These are phyloP conservation scores for Paecilomyces variotii DNA, from an alignment of 2,329 filamentous ascomycete species.

Conservation along the genomic window DNA sequence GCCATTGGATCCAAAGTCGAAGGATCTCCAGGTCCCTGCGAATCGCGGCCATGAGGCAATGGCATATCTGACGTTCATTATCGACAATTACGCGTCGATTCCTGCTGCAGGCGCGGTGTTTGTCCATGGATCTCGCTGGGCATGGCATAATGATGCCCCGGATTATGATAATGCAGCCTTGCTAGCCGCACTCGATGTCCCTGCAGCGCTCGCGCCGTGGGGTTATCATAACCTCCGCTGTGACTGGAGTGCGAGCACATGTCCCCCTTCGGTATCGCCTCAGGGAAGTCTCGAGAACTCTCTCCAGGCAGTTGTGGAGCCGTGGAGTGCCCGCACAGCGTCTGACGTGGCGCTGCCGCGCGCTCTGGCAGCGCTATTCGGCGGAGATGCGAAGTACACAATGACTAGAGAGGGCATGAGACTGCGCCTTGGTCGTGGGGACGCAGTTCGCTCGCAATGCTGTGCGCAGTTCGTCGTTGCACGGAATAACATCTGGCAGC, in stretches of 20 bases:
- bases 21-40: conserved; percentile 35
- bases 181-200: conserved; percentile 31
- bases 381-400: conserved; percentile 27
- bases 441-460: conserved; percentile 43
- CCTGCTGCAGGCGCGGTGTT: conserved; percentile 34
- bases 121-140: conserved; percentile 36
- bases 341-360: conserved; percentile 31
- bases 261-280: conserved; percentile 22
- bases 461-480: conserved; percentile 51
- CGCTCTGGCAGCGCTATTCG: conserved; percentile 28
- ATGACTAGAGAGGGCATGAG: conserved; percentile 8
- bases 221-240: conserved; percentile 46
- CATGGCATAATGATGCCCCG: conserved; percentile 39
- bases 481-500: conserved; percentile 40
- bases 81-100: conserved; percentile 38
- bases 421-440: conserved; percentile 30
- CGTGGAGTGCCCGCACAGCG: conserved; percentile 35
- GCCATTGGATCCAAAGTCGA: conserved; percentile 14
- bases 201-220: conserved; percentile 25
- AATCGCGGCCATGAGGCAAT: conserved; percentile 43
- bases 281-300: conserved; percentile 37
- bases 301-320: conserved; percentile 30
- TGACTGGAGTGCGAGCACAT: conserved; percentile 42
- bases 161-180: conserved; percentile 40
- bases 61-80: conserved; percentile 40